These are phyloP conservation scores for Creolimax fragrantissima DNA, from an alignment of 78 protist species.

Conservation along the genomic window DNA sequence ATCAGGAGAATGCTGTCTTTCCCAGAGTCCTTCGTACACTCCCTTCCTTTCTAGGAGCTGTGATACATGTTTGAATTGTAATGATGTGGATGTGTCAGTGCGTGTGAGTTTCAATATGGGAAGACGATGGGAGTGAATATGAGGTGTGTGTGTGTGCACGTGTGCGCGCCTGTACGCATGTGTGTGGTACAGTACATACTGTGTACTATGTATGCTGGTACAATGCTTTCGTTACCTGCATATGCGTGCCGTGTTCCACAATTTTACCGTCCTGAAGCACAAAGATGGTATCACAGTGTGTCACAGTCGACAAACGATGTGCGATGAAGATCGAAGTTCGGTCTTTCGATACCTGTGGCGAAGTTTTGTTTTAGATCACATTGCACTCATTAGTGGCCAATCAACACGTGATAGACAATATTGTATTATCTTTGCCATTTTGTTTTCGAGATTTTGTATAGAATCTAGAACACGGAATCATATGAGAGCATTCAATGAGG, in stretches of 20 bases:
- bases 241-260: slow-evolving; percentile 60
- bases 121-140: not conserved
- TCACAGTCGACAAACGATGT: slow-evolving; percentile 44
- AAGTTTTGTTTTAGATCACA: no score
- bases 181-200: not conserved
- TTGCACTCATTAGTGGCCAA: no score
- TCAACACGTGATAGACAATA: no score
- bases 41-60: not conserved
- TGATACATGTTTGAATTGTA: not conserved
- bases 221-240: slow-evolving; percentile 29
- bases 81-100: no score
- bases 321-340: slow-evolving; percentile 35
- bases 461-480: no score
- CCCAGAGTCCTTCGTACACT: not conserved
- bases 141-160: not conserved
- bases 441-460: no score
- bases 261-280: slow-evolving; percentile 32
- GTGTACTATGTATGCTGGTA: not conserved
- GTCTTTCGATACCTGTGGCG: not conserved
- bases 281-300: not conserved
- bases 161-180: not conserved
- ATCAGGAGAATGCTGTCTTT: not conserved
- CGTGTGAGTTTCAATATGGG: no score
- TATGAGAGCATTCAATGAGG: no score
- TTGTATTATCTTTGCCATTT: no score